Evolutionary conservation across 495 filamentous ascomycete species (phyloP), one percentile per base, ranked within the genome.

Genomic region (Endocarpon pusillum): DNA sequence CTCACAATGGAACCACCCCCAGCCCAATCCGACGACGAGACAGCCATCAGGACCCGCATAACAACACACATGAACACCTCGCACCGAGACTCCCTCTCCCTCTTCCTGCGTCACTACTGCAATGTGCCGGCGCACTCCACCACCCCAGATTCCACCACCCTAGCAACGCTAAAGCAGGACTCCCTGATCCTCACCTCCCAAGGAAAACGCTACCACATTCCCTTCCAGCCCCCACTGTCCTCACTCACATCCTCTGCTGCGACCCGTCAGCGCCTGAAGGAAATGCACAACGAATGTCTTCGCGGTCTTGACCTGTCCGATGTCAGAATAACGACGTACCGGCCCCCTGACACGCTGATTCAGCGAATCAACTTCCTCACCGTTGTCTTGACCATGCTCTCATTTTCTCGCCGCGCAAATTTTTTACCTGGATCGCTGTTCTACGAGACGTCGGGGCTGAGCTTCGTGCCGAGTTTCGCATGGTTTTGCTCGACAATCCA

Each of bases 31-130:
- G n/a, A n/a, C n/a, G n/a, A n/a, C 12, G 12, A n/a, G 4, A 49
- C 43, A 39, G 57, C 62, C 4, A 43, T 56, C 39, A 78, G 73
- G 39, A 37, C 61, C 24, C 73, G 75, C 48, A 77, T 82, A 45
- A 66, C 78, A 47, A 59, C 62, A 19, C 81, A 89, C 61, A 84
- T 89, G 79, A 86, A 86, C 59, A 59, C 57, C 24, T 75, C 83
- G 60, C 81, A 86, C 55, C 51, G 54, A 42, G 60, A 64, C 41
- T 76, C 78, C 19, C 61, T 89, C 11, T 46, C 55, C 26, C 65
- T 75, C 38, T 84, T 79, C 54, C 64, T 84, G 0, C 60, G 67
- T 39, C 64, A 76, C 51, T 78, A 66, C 63, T 51, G 44, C 42
- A 39, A 53, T 4, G 48, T 75, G 22, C 60, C 68, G 28, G 46